These are phyloP conservation scores for Venturia asperata DNA, from an alignment of 2,329 filamentous ascomycete species.

Conservation along the genomic window DNA sequence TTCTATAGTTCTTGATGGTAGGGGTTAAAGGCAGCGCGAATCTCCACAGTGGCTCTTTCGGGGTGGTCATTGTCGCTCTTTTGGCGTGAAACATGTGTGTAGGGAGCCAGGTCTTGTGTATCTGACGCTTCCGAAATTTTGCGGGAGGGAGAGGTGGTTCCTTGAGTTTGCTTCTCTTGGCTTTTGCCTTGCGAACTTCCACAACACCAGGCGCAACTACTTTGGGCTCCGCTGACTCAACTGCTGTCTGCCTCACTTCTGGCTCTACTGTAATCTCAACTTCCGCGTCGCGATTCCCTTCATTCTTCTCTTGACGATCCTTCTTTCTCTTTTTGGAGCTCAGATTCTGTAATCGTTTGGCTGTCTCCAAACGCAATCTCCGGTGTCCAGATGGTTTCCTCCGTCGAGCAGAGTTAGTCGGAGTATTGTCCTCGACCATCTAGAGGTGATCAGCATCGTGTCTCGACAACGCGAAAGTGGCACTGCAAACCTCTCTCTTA, in stretches of 20 bases:
- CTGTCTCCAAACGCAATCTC: slow-evolving; percentile 66
- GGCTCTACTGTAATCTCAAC: slow-evolving; percentile 23
- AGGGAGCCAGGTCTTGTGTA: slow-evolving; percentile 86
- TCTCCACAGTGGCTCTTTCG: slow-evolving; percentile 75
- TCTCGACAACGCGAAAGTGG: background rate
- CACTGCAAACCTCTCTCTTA: slow-evolving; percentile 46
- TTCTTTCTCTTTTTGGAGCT: slow-evolving; percentile 35
- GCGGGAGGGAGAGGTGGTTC: slow-evolving; percentile 53
- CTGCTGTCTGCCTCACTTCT: slow-evolving; percentile 19
- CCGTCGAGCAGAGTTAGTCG: slow-evolving; percentile 61
- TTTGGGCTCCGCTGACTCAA: slow-evolving; percentile 24
- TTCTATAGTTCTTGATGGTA: slow-evolving; percentile 81
- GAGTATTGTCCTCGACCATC: slow-evolving; percentile 88
- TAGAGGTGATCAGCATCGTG: slow-evolving; percentile 36
- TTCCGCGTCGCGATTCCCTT: slow-evolving; percentile 28
- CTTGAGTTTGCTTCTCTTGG: slow-evolving; percentile 63
- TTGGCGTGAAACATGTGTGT: slow-evolving; percentile 95
- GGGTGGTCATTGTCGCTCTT: slow-evolving; percentile 77
- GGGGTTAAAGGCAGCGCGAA: slow-evolving; percentile 81
- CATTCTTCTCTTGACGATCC: slow-evolving; percentile 28
- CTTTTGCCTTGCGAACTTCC: slow-evolving; percentile 49
- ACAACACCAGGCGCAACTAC: slow-evolving; percentile 27
- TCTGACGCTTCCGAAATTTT: slow-evolving; percentile 78
- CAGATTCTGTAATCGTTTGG: slow-evolving; percentile 58
- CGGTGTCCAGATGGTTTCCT: slow-evolving; percentile 50